Evolutionary conservation across 768 basidiomycete genomes (phyloP), one percentile per base, ranked within the genome.

Genomic region (Leccinum olivaceopallidum): DNA sequence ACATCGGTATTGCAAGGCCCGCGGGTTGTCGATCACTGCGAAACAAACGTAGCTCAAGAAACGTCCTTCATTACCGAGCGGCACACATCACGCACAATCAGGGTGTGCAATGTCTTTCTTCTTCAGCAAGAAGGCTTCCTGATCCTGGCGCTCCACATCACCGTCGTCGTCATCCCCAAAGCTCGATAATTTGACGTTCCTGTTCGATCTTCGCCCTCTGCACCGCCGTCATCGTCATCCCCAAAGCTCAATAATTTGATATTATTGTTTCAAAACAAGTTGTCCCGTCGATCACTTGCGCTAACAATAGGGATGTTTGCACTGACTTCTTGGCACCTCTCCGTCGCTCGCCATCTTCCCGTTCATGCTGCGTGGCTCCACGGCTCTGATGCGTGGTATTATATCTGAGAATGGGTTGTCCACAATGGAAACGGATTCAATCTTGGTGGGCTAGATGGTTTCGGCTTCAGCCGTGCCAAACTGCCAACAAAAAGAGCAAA

Each of bases 381-480:
- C n/a, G n/a, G n/a, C n/a, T n/a, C n/a, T 99, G 61, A 98, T 88
- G 88, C 1, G 84, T 87, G 62, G 85, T 81, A 95, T 83, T 64
- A 98, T 97, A 69, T 98, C 95, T 57, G 89, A 85, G 72, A 97
- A 98, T 0, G 97, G 96, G 69, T 98, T 96, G 57, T 97, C 94
- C 32, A 94, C 70, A 55, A 99, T 90, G 10, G 88, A 85, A 30
- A 96, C 81, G 2, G 83, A 83, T 66, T 87, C 89, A 72, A 98
- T 96, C 71, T 90, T 95, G 96, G 95, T 3, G 97, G 94, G 65
- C 94, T 95, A 65, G 0, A 53, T 20, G 12, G n/a, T 5, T 12
- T 24, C 12, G 1, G 9, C 18, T 53, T 65, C 49, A 65, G 59
- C 26, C 26, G 26, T 28, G 26, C 26, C 26, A 28, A 28, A 28